These are phyloP conservation scores for Coriolopsis trogii DNA, from an alignment of 1,284 basidiomycete genomes.

Conservation along the genomic window DNA sequence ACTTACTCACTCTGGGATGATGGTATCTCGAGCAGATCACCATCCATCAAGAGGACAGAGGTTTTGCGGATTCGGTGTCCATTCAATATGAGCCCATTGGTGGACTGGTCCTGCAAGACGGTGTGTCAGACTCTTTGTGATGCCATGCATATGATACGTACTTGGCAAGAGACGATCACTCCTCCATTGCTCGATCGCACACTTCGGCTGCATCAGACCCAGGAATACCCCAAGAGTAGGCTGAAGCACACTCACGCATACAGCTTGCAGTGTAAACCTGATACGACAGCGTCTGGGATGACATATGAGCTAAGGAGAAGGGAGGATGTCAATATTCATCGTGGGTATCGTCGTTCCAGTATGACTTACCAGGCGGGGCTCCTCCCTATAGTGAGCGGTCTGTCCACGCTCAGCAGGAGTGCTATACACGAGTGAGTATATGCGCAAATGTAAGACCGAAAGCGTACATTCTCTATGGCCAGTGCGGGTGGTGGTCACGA, in stretches of 20 bases:
- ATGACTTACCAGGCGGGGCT: conserved; percentile 44
- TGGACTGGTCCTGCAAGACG: conserved; percentile 64
- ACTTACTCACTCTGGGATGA: conserved; percentile 62
- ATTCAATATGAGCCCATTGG: conserved; percentile 79
- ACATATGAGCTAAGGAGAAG: conserved; percentile 47
- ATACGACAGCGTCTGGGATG: conserved; percentile 55
- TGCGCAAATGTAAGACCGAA: background rate
- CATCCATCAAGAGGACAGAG: conserved; percentile 73
- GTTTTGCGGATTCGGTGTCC: conserved; percentile 64
- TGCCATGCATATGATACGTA: conserved; percentile 28
- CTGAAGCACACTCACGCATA: conserved; percentile 56
- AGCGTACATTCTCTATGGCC: conserved; percentile 63
- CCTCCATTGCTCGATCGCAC: conserved; percentile 72
- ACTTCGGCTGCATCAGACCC: conserved; percentile 35
- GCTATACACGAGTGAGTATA: conserved; percentile 19
- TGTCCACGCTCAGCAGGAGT: conserved; percentile 55
- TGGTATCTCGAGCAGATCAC: conserved; percentile 69
- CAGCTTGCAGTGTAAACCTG: conserved; percentile 74
- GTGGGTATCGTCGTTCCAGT: background rate
- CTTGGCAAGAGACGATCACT: conserved; percentile 76
- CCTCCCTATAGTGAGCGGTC: conserved; percentile 68
- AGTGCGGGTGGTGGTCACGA: conserved; percentile 54
- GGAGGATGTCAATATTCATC: background rate
- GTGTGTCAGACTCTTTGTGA: background rate
- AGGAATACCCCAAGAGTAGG: background rate